Base-by-base conservation (phyloP, 2,329 filamentous ascomycete species). In the Aspergillus neotritici region DNA sequence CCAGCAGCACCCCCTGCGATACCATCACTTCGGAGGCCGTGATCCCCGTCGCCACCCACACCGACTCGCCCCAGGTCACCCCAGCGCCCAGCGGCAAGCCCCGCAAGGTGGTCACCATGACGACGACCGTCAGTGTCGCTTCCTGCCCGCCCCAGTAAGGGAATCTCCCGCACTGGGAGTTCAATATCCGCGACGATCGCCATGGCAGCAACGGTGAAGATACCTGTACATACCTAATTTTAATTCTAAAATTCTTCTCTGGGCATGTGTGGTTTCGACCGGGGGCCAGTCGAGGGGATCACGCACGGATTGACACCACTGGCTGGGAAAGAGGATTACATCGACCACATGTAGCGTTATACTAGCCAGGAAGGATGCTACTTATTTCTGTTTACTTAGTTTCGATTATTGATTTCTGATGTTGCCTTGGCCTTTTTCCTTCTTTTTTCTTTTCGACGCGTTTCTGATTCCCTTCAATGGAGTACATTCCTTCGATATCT, bases 211-310 rank as follows among this genome's bases (percentile, higher is more conserved):
- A 46, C 44, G 41, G 49, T 49, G 31, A 49, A 47, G 47, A 46
- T 41, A 31, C 37, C 42, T 61, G 61, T 64, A 62, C 53, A 62
- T 58, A 60, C 46, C 36, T 62, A 63, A 62, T 62, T 59, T 31
- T 63, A 63, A 63, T 63, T 57, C 43, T 61, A 58, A 58, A 25
- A 25, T 25, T 25, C 51, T 47, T 37, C 35, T 47, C 44, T 37
- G 37, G 38, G 37, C 38, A 36, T 49, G 16, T 25, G 30, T 40
- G 37, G 16, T 40, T 31, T 40, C 33, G 21, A 31, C 37, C 30
- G 17, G 28, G 41, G 36, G 31, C 32, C n/a, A 29, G 34, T 42
- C 32, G 30, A 31, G 37, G 31, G 15, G 25, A 40, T 17, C 21
- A 36, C 17, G 36, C 16, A 44, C 30, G 31, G 16, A 28, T 31